Conservation (phyloP, 1,284 basidiomycete genomes). For the Exobasidium cylindrosporum region DNA sequence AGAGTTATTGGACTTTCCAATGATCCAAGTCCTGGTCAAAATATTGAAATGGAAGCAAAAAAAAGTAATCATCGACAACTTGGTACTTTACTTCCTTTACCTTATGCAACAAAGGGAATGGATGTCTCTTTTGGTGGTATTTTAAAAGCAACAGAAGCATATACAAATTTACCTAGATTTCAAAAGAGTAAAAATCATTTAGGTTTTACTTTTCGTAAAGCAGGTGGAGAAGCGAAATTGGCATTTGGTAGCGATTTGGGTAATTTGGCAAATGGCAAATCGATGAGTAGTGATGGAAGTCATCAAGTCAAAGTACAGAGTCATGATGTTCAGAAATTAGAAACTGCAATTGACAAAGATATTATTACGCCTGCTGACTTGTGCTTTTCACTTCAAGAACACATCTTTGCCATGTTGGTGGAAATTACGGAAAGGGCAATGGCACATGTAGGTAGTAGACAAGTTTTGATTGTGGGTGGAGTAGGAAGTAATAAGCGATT, state of each 20-base stretch:
- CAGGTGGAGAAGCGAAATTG: slow-evolving; percentile 4
- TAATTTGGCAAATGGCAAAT: slow-evolving; percentile 42
- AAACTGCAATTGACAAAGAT: slow-evolving; percentile 55
- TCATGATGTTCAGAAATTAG: background rate
- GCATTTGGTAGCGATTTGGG: slow-evolving; percentile 19
- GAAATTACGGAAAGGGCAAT: slow-evolving; percentile 99
- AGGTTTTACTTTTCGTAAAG: background rate
- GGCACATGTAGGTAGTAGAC: slow-evolving; percentile 94
- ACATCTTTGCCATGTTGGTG: slow-evolving; percentile 96
- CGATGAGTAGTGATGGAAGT: slow-evolving; percentile 43
- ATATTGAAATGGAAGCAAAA: slow-evolving; percentile 94
- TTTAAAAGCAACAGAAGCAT: slow-evolving; percentile 80
- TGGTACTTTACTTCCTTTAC: slow-evolving; percentile 68
- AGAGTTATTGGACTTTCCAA: slow-evolving; percentile 93
- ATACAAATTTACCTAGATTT: slow-evolving; percentile 60
- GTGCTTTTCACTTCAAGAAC: slow-evolving; percentile 96
- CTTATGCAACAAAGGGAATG: slow-evolving; percentile 99
- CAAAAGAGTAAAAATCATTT: slow-evolving; percentile 15
- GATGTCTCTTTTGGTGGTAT: slow-evolving; percentile 93
- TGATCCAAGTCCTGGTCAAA: slow-evolving; percentile 95
- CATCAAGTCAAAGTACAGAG: slow-evolving; percentile 30
- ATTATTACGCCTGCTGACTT: slow-evolving; percentile 84
- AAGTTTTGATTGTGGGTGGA: slow-evolving; percentile 95
- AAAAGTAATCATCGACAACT: slow-evolving; percentile 60
- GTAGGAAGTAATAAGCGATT: slow-evolving; percentile 84